Evolutionary conservation across 2,329 filamentous ascomycete genomes (phyloP).

Genomic region (Clarireedia hainanense): DNA sequence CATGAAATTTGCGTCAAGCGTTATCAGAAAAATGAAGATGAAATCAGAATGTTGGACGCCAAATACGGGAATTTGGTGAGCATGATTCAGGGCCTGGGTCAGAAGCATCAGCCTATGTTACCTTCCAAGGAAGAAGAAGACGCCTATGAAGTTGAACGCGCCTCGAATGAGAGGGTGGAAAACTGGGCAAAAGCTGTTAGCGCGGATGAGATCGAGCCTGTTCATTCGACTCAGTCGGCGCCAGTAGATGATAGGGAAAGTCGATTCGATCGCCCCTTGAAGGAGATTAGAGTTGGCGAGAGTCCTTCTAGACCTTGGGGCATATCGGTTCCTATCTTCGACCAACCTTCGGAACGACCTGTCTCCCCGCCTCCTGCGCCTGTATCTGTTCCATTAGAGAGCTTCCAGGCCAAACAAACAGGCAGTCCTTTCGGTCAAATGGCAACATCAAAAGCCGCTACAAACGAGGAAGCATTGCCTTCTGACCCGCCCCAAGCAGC

Average conservation of each 20-base stretch:
- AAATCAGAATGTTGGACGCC: slow-evolving; percentile 80
- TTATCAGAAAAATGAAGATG: slow-evolving; percentile 79
- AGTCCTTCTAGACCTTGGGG: slow-evolving; percentile 92
- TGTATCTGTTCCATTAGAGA: slow-evolving; percentile 21
- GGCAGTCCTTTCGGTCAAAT: slow-evolving; percentile 34
- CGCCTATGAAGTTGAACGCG: slow-evolving; percentile 36
- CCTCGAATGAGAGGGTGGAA: slow-evolving; percentile 65
- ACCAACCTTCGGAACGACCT: slow-evolving; percentile 35
- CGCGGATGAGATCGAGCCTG: slow-evolving; percentile 38
- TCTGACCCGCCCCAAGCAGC: background rate
- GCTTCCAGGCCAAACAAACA: slow-evolving; percentile 15
- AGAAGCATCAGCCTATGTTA: slow-evolving; percentile 82
- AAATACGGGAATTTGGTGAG: slow-evolving; percentile 82
- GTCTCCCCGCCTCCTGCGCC: slow-evolving; percentile 51
- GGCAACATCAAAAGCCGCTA: slow-evolving; percentile 5
- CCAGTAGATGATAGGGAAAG: slow-evolving; percentile 52
- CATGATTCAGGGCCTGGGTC: slow-evolving; percentile 87
- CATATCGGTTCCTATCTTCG: slow-evolving; percentile 65
- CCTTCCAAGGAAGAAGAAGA: slow-evolving; percentile 45
- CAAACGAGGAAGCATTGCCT: background rate
- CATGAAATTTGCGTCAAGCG: slow-evolving; percentile 87
- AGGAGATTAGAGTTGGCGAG: slow-evolving; percentile 88
- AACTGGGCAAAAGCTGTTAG: slow-evolving; percentile 79
- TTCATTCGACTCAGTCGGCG: slow-evolving; percentile 32
- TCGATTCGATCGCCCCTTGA: slow-evolving; percentile 76